phyloP scores from a whole-genome alignment of 2,329 filamentous ascomycete species.

The Nigrospora oryzae region DNA sequence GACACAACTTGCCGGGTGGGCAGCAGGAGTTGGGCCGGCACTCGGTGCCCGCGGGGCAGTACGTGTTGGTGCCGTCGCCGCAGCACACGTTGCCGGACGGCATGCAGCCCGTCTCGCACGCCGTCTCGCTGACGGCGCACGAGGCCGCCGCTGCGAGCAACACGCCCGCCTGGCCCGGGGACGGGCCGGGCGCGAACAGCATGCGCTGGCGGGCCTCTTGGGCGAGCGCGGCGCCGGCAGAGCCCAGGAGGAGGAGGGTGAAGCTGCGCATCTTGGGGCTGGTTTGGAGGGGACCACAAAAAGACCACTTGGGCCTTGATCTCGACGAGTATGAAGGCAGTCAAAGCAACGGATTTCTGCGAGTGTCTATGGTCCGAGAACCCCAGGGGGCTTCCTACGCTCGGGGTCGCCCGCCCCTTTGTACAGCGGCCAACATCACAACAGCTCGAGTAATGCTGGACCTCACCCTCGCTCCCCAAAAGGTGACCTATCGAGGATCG shows the following conservation, averaged over 20 bases:
- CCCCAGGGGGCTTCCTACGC: too few relatives aligned
- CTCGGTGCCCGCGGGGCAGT: constrained; percentile 11
- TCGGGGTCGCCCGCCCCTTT: too few relatives aligned
- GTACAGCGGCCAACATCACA: too few relatives aligned
- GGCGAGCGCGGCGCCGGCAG: neutral
- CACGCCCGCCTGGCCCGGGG: neutral
- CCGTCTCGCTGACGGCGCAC: neutral
- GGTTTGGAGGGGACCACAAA: too few relatives aligned
- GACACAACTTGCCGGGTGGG: constrained; percentile 11
- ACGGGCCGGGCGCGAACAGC: neutral
- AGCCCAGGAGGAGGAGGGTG: neutral
- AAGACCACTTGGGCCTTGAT: too few relatives aligned
- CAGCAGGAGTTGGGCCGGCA: constrained; percentile 13
- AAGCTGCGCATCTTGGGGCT: neutral
- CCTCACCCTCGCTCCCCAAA: too few relatives aligned
- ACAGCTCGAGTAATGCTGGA: too few relatives aligned
- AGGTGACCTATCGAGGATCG: too few relatives aligned
- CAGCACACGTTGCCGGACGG: constrained; percentile 9
- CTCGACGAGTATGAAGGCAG: too few relatives aligned
- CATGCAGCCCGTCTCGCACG: constrained; percentile 14
- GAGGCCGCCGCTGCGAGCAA: neutral
- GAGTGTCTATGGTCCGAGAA: too few relatives aligned
- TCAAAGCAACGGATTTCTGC: too few relatives aligned
- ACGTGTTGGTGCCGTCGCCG: constrained; percentile 13
- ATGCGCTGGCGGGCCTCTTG: neutral